A percentile compares a stretch with the other conserved stretches of the same genome.
Evolutionary conservation across 108 stramenopile species (phyloP).

Genomic region (Cyclostephanos invisitatus): DNA sequence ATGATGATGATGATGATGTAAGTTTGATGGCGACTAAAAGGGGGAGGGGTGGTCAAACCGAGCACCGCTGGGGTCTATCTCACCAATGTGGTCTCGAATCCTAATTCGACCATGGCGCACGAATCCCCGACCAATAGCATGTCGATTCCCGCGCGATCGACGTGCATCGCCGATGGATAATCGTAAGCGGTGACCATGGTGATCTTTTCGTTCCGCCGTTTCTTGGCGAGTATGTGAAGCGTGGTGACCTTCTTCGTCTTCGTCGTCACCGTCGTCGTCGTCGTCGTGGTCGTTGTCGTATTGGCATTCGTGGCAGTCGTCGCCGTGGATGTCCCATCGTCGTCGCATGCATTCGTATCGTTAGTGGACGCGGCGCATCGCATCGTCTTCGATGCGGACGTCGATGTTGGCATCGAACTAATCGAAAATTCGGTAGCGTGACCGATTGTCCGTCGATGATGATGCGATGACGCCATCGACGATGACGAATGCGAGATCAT

Average conservation of each 20-base stretch:
- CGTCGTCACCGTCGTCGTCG: neutral
- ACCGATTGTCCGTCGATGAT: too few relatives aligned
- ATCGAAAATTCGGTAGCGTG: too few relatives aligned
- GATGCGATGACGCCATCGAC: too few relatives aligned
- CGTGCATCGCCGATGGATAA: slow-evolving; percentile 96
- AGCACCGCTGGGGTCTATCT: neutral
- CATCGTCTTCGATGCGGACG: neutral
- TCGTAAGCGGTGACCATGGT: slow-evolving; percentile 98
- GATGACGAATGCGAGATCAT: too few relatives aligned
- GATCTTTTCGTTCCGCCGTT: slow-evolving; percentile 80
- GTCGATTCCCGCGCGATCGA: slow-evolving; percentile 95
- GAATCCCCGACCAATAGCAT: slow-evolving; percentile 92
- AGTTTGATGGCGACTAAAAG: too few relatives aligned
- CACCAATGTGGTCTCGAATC: slow-evolving; percentile 93
- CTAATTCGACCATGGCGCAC: slow-evolving; percentile 93
- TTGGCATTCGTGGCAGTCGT: neutral
- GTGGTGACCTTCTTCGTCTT: slow-evolving; percentile 48
- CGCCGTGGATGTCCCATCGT: too few relatives aligned
- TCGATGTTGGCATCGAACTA: too few relatives aligned
- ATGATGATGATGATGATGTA: too few relatives aligned
- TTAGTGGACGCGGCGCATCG: neutral
- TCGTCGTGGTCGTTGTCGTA: neutral
- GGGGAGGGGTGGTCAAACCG: neutral
- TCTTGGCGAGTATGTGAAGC: slow-evolving; percentile 75
- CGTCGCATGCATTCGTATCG: neutral